Evolutionary conservation across 148 eudicot species (phyloP).

Genomic region (Pouteria glomerata): DNA sequence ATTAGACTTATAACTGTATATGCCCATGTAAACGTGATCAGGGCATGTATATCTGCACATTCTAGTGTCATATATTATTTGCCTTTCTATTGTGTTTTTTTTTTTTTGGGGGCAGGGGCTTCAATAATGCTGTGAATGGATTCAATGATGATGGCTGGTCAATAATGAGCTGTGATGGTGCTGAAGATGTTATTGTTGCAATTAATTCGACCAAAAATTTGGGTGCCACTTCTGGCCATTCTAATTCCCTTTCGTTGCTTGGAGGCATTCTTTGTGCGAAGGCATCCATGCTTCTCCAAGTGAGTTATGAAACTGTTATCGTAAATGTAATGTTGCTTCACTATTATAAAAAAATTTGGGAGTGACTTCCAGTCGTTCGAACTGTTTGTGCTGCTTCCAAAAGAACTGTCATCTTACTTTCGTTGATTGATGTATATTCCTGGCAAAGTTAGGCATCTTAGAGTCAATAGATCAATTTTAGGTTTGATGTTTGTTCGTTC

Average conservation of each 20-base stretch:
- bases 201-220: slow-evolving; percentile 60
- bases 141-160: slow-evolving; percentile 95
- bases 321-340: neutral
- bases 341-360: too few species aligned
- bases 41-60: too few species aligned
- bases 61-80: neutral
- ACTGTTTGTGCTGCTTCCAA: too few species aligned
- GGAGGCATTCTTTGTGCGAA: slow-evolving; percentile 94
- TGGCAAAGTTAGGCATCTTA: neutral
- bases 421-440: neutral
- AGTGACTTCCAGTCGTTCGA: too few species aligned
- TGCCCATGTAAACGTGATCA: too few species aligned
- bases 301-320: slow-evolving; percentile 14
- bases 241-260: slow-evolving; percentile 41
- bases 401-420: neutral
- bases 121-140: slow-evolving; percentile 92
- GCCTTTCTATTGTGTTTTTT: slow-evolving; percentile 9
- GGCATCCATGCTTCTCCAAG: slow-evolving; percentile 96
- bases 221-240: slow-evolving; percentile 30
- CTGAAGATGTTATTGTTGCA: slow-evolving; percentile 75
- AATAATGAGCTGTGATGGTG: slow-evolving; percentile 64
- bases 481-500: too few species aligned
- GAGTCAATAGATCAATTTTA: neutral
- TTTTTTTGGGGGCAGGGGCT: too few species aligned
- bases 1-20: neutral